These are phyloP conservation scores for Hyaloscypha variabilis DNA, from an alignment of 495 filamentous ascomycete genomes.

Conservation along the genomic window DNA sequence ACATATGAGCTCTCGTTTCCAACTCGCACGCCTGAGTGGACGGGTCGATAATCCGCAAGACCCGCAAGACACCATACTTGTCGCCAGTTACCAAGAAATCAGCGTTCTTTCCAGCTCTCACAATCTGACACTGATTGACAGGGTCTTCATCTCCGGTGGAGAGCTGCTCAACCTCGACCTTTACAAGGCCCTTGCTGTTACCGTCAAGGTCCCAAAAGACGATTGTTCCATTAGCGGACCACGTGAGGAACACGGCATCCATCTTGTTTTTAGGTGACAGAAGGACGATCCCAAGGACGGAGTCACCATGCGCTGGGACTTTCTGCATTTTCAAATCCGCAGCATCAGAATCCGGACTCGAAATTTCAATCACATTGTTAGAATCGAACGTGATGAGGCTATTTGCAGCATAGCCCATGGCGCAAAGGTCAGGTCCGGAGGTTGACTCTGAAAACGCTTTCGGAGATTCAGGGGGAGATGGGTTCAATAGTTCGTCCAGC, in stretches of 20 bases:
- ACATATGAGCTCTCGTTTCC: conserved; percentile 80
- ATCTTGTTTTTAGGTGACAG: conserved; percentile 57
- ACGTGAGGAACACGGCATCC: conserved; percentile 80
- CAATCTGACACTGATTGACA: conserved; percentile 75
- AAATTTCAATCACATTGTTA: conserved; percentile 72
- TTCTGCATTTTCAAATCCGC: conserved; percentile 35
- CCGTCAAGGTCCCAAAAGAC: conserved; percentile 82
- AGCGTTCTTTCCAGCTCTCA: conserved; percentile 60
- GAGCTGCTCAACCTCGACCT: conserved; percentile 68
- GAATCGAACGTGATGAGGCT: conserved; percentile 77
- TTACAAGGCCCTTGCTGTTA: conserved; percentile 60
- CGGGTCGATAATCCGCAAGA: conserved; percentile 63
- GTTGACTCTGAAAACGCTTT: conserved; percentile 10
- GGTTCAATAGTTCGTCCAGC: conserved; percentile 37
- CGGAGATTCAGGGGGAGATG: conserved; percentile 27
- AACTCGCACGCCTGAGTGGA: conserved; percentile 54
- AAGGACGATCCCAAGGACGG: conserved; percentile 73
- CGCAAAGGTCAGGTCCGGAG: conserved; percentile 37
- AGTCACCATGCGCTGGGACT: conserved; percentile 72
- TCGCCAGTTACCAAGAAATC: conserved; percentile 79
- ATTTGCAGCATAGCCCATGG: conserved; percentile 69
- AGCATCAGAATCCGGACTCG: conserved; percentile 38
- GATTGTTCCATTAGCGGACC: conserved; percentile 76
- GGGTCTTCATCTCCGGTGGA: conserved; percentile 47
- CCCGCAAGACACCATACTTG: conserved; percentile 77